Percentiles rank a stretch among this genome's conserved stretches.
Evolutionary conservation across 2,329 filamentous ascomycete genomes (phyloP).

Genomic region (Fusarium dimerum): DNA sequence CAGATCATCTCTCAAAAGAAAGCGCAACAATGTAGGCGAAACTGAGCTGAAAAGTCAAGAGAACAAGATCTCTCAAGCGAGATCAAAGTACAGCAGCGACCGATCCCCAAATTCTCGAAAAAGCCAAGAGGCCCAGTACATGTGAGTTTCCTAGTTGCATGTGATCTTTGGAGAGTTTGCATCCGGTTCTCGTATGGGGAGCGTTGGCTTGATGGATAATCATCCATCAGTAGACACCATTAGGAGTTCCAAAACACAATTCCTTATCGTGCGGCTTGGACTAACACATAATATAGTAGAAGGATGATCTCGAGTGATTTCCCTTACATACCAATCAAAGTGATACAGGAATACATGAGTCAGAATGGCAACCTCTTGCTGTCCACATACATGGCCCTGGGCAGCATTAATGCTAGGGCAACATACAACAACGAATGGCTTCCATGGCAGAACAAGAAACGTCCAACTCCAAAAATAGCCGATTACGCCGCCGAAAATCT

Average conservation of each 20-base stretch:
- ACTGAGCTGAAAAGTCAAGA: neutral
- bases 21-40: slow-evolving; percentile 33
- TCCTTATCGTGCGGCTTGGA: neutral
- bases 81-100: slow-evolving; percentile 12
- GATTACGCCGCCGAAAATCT: slow-evolving; percentile 11
- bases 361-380: slow-evolving; percentile 14
- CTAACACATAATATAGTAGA: slow-evolving; percentile 15
- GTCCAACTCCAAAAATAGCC: neutral
- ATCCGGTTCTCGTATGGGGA: too few relatives aligned
- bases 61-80: slow-evolving; percentile 19
- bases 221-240: neutral
- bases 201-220: too few relatives aligned
- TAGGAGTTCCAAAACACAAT: neutral
- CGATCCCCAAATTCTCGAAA: neutral
- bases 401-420: slow-evolving; percentile 2
- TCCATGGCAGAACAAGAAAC: slow-evolving; percentile 13
- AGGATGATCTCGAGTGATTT: slow-evolving; percentile 25
- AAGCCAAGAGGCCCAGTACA: neutral
- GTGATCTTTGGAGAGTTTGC: too few relatives aligned
- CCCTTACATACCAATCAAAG: slow-evolving; percentile 14
- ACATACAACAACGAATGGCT: neutral
- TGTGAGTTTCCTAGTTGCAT: slow-evolving; percentile 9
- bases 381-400: slow-evolving; percentile 18
- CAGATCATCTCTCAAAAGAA: slow-evolving; percentile 40
- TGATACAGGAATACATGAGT: slow-evolving; percentile 10